These are phyloP conservation scores for Pythium aphanidermatum DNA, from an alignment of 352 stramenopile species.

Conservation along the genomic window DNA sequence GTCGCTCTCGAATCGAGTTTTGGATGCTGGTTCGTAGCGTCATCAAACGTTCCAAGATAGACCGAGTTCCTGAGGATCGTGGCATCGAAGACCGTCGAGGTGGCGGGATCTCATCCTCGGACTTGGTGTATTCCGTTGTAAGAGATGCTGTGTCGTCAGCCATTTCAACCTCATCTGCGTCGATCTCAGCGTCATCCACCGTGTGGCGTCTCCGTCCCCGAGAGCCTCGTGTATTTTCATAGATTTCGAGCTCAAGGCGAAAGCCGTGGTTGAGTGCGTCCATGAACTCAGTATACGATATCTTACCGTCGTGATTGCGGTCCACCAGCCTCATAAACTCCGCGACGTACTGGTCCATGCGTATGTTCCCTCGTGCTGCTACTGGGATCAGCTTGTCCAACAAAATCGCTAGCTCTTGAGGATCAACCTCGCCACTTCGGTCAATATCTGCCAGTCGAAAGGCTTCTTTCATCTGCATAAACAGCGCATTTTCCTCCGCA, in stretches of 20 bases:
- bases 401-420: constrained; percentile 45
- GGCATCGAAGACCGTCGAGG: too few relatives aligned
- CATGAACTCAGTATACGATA: constrained; percentile 76
- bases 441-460: constrained; percentile 62
- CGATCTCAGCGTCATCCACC: too few relatives aligned
- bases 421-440: constrained; percentile 53
- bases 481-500: constrained; percentile 54
- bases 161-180: too few relatives aligned
- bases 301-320: constrained; percentile 51
- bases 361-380: constrained; percentile 29
- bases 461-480: constrained; percentile 75
- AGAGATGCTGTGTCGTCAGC: too few relatives aligned
- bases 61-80: too few relatives aligned
- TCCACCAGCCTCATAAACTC: constrained; percentile 76
- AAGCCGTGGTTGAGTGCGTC: constrained; percentile 67
- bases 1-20: too few relatives aligned
- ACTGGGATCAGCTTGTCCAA: constrained; percentile 66
- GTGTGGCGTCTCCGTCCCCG: too few relatives aligned
- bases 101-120: too few relatives aligned
- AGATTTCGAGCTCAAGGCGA: constrained; percentile 65
- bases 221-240: constrained; percentile 21
- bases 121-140: too few relatives aligned
- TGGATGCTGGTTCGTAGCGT: too few relatives aligned
- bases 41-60: too few relatives aligned
- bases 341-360: constrained; percentile 68